These are phyloP conservation scores for Hypoxylon sp. DNA, from an alignment of 2,329 filamentous ascomycete species.

Conservation along the genomic window DNA sequence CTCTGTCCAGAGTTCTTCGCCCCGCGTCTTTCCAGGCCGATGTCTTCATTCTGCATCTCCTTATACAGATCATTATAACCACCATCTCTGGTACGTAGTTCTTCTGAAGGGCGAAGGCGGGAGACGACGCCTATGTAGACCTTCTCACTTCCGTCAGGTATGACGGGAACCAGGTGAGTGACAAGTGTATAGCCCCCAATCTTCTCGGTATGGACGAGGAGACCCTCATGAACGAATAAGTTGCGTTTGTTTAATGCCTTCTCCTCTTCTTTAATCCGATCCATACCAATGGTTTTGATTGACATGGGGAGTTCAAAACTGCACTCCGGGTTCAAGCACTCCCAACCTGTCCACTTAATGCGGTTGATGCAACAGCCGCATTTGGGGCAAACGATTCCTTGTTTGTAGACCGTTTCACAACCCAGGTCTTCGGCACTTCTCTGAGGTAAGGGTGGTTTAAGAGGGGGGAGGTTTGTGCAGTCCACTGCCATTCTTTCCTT, in stretches of 20 bases:
- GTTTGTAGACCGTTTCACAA: constrained; percentile 64
- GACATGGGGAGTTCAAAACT: constrained; percentile 56
- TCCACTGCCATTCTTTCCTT: constrained; percentile 58
- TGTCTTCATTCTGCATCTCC: constrained; percentile 56
- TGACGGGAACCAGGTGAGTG: no score
- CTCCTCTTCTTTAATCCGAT: constrained; percentile 19
- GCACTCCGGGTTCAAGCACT: constrained; percentile 66
- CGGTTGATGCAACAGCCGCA: constrained; percentile 73
- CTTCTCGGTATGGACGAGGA: no score
- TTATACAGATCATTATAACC: constrained; percentile 73
- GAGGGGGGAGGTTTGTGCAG: constrained; percentile 53
- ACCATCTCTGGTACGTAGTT: constrained; percentile 59
- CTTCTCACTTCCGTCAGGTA: no score
- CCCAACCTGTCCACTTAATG: constrained; percentile 71
- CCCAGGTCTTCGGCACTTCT: constrained; percentile 51
- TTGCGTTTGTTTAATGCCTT: no score
- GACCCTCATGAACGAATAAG: no score
- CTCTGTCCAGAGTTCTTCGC: constrained; percentile 52
- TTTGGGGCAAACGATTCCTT: constrained; percentile 73
- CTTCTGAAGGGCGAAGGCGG: constrained; percentile 66
- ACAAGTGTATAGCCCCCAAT: no score
- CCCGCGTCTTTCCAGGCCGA: constrained; percentile 60
- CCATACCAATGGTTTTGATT: constrained; percentile 38
- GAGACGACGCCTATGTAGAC: constrained; percentile 62
- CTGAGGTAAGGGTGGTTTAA: no score